These are phyloP conservation scores for Coffea humblotiana DNA, from an alignment of 305 asterid genomes.

Conservation along the genomic window DNA sequence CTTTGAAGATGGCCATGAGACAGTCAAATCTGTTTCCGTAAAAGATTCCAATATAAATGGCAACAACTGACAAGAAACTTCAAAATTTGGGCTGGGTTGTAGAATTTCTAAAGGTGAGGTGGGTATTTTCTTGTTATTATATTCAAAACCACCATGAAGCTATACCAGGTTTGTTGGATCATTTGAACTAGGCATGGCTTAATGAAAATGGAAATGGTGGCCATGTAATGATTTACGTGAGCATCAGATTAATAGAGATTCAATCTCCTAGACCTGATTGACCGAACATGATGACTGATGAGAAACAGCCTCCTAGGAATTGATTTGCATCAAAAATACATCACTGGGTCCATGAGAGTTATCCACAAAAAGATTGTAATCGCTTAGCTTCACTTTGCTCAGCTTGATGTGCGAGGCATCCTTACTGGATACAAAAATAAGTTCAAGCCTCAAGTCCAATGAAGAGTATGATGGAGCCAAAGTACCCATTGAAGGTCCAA, in stretches of 20 bases:
- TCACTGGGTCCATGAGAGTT: conserved; percentile 28
- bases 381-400: conserved; percentile 22
- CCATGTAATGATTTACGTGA: conserved; percentile 34
- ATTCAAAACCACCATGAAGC: conserved; percentile 50
- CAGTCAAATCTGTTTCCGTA: conserved; percentile 30
- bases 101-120: conserved; percentile 36
- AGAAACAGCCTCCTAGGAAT: conserved; percentile 27
- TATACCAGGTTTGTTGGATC: conserved; percentile 43
- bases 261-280: conserved; percentile 30
- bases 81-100: conserved; percentile 49
- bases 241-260: conserved; percentile 35
- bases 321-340: conserved; percentile 39
- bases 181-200: conserved; percentile 50
- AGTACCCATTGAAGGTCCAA: conserved; percentile 66
- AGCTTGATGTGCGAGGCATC: conserved; percentile 56
- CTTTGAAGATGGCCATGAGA: conserved; percentile 6
- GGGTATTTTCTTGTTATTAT: conserved; percentile 34
- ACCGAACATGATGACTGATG: conserved; percentile 27
- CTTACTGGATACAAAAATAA: conserved; percentile 50
- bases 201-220: conserved; percentile 40
- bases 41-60: conserved; percentile 48
- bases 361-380: conserved; percentile 22
- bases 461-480: conserved; percentile 83
- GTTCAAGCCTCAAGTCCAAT: conserved; percentile 64
- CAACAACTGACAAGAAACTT: conserved; percentile 39